Percentiles rank a stretch among this genome's conserved stretches.
phyloP scores from a whole-genome alignment of 164 flowering plant species.

The Magnolia sinica region DNA sequence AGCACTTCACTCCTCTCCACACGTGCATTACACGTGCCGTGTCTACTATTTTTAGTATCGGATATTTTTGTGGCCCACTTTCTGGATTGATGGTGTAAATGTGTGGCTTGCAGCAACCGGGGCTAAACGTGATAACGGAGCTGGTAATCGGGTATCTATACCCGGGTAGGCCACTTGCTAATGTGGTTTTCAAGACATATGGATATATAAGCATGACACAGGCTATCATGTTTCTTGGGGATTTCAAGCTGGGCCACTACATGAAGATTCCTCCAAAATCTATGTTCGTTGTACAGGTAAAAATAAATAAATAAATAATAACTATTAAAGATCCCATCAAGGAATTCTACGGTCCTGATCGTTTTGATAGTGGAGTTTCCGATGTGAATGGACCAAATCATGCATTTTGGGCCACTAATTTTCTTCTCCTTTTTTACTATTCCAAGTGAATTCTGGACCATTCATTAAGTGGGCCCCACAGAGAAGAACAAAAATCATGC shows the following conservation, averaged over 20 bases:
- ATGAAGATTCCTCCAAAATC: constrained; percentile 79
- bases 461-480: too few relatives aligned
- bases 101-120: constrained; percentile 34
- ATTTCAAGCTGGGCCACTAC: constrained; percentile 73
- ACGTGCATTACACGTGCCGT: too few relatives aligned
- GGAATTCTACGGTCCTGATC: not conserved
- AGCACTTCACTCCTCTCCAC: too few relatives aligned
- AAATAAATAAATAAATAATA: too few relatives aligned
- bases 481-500: too few relatives aligned
- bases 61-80: not conserved
- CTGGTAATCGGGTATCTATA: constrained; percentile 54
- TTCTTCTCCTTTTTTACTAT: too few relatives aligned
- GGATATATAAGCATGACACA: constrained; percentile 51
- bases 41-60: not conserved
- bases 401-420: too few relatives aligned
- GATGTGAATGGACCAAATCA: too few relatives aligned
- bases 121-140: constrained; percentile 57
- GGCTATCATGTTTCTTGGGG: constrained; percentile 45
- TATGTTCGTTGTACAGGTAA: constrained; percentile 68
- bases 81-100: not conserved
- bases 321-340: not conserved
- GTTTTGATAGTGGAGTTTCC: not conserved
- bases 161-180: constrained; percentile 63
- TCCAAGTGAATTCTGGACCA: too few relatives aligned
- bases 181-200: constrained; percentile 60